Evolutionary conservation across 2,329 filamentous ascomycete genomes (phyloP), one percentile per base, ranked within the genome.

Genomic region (Fusarium newnesense): DNA sequence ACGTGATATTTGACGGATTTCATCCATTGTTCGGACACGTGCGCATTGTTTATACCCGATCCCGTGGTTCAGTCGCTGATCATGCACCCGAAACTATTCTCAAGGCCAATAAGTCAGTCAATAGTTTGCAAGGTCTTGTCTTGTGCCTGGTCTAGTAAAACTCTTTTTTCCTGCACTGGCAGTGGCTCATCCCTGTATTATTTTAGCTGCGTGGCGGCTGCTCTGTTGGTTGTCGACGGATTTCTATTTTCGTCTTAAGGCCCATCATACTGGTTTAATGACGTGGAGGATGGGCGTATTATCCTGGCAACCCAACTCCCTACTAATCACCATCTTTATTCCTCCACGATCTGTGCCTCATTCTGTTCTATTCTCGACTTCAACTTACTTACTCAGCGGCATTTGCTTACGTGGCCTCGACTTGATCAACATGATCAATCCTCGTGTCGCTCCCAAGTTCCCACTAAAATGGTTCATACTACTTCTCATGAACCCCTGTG

Each of bases 11-110:
- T 56, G 50, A 69, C 50, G 53, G 65, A 47, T 64, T 43, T 30
- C 30, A 36, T 30, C 46, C 18, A 47, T 53, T 39, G 49, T 53
- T 34, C 15, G 18, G 64, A 65, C 72, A 76, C 70, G 74, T 75
- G 74, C 74, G 47, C 26, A 34, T 60, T 49, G n/a, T 40, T 47
- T 32, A 19, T 50, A 60, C 58, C 69, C 63, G 68, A 70, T 72
- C 70, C 62, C 57, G 59, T 67, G 73, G 67, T 63, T 72, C 57
- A 67, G 65, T 42, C 53, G 50, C 56, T 70, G 64, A 70, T 70
- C 60, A 73, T 62, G 52, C 36, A 59, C 30, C 30, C 39, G 24
- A 46, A 44, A 18, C 49, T 56, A 50, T 50, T 26, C 39, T 60
- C 21, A 26, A 68, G 54, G 13, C 44, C 28, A 39, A 60, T 60